Evolutionary conservation across 2,329 filamentous ascomycete species (phyloP), one percentile per base, ranked within the genome.

Genomic region (Aspergillus uvarum): DNA sequence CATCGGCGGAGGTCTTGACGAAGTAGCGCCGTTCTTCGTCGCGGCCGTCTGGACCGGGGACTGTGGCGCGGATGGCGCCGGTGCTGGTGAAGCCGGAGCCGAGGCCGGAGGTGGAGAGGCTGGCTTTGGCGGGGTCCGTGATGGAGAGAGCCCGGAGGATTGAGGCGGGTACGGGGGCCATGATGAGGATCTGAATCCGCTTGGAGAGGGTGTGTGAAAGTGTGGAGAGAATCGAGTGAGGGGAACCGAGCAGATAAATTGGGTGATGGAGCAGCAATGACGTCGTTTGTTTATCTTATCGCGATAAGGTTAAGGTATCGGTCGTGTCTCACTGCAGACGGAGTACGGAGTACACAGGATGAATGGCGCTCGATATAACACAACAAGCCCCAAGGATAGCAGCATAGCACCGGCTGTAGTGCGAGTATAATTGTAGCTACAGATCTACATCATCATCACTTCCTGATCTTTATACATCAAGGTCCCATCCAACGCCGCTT

Each of bases 51-150:
- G 59, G 5, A 10, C 64, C 61, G 51, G 71, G 67, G 8, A 72
- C 62, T n/a, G 61, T 65, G 47, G 74, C 74, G 21, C 64, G 70
- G 35, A 81, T 74, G n/a, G 72, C 67, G 48, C 75, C 75, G 53
- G 79, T 81, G 61, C 69, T 77, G 48, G 79, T 76, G 70, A 81
- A 81, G 54, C 77, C 79, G 14, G 75, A 76, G 19, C 76, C 76
- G 42, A 78, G 69, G 38, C 73, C 71, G 50, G 78, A 74, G 29
- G 71, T 68, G 24, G 73, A 74, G 51, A 79, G 68, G 21, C 59
- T 72, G 53, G 72, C 67, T 57, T 75, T 73, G 55, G 73, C 69
- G 1, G 72, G 63, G 29, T 75, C 69, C 14, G 74, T 61, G 54
- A 78, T 71, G 21, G 72, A 74, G 35, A 80, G 72, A 29, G 76